Evolutionary conservation across 2,329 filamentous ascomycete species (phyloP).

Genomic region (Verticillium longisporum): DNA sequence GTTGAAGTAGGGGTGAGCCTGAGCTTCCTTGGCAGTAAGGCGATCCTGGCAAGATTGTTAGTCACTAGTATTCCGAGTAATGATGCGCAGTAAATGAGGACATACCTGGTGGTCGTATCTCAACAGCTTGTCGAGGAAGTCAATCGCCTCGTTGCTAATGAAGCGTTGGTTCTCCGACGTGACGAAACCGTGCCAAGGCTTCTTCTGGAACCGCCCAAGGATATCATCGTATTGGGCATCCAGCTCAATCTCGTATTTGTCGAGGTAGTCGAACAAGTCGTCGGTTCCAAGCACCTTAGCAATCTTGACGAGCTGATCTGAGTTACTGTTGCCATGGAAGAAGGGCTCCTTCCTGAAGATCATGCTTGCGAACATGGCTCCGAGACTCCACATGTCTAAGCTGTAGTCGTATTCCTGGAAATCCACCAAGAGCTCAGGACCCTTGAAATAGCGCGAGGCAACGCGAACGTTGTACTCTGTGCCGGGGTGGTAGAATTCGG

Average conservation of each 20-base stretch:
- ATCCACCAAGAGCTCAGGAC: slow-evolving; percentile 90
- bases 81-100: slow-evolving; percentile 3
- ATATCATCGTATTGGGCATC: slow-evolving; percentile 98
- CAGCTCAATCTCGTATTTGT: slow-evolving; percentile 98
- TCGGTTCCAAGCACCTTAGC: slow-evolving; percentile 97
- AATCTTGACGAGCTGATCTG: slow-evolving; percentile 97
- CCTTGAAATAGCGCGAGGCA: slow-evolving; percentile 96
- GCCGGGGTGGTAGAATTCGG: slow-evolving; percentile 96
- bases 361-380: slow-evolving; percentile 99
- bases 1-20: slow-evolving; percentile 90
- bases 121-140: slow-evolving; percentile 95
- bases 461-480: slow-evolving; percentile 99
- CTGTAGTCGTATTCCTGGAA: slow-evolving; percentile 99
- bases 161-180: slow-evolving; percentile 96
- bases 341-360: slow-evolving; percentile 99
- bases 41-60: slow-evolving; percentile 60
- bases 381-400: slow-evolving; percentile 97
- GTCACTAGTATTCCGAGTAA: not conserved
- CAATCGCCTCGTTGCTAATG: slow-evolving; percentile 91
- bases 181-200: slow-evolving; percentile 96
- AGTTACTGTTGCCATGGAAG: slow-evolving; percentile 98
- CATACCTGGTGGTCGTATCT: slow-evolving; percentile 94
- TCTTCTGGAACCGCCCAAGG: slow-evolving; percentile 91
- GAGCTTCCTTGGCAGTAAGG: slow-evolving; percentile 93
- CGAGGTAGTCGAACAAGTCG: slow-evolving; percentile 94